These are phyloP conservation scores for Trametes cingulata DNA, from an alignment of 768 basidiomycete species.

Conservation along the genomic window DNA sequence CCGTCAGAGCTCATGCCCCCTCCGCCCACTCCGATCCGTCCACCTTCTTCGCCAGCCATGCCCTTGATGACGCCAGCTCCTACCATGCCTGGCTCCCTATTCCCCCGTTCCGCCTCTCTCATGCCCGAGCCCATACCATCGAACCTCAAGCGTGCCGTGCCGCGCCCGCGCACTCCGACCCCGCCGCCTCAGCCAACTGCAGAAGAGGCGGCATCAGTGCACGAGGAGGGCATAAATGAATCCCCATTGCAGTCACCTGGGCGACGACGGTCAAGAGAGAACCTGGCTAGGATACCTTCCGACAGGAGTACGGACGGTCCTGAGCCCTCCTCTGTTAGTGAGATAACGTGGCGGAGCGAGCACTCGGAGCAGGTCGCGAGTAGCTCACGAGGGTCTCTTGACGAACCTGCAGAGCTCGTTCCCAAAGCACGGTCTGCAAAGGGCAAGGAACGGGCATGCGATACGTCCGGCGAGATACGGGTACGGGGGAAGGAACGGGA, in stretches of 20 bases:
- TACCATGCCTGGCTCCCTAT: slow-evolving; percentile 81
- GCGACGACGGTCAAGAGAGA: background rate
- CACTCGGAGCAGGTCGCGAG: background rate
- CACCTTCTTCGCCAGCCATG: slow-evolving; percentile 11
- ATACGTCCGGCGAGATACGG: slow-evolving; percentile 47
- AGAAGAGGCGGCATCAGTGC: slow-evolving; percentile 12
- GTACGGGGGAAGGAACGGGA: slow-evolving; percentile 67
- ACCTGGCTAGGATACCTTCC: background rate
- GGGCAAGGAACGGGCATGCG: slow-evolving; percentile 35
- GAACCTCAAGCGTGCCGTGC: slow-evolving; percentile 32
- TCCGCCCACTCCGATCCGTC: slow-evolving; percentile 23
- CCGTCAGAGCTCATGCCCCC: slow-evolving; percentile 25
- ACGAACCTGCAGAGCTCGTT: slow-evolving; percentile 8
- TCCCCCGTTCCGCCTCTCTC: slow-evolving; percentile 70
- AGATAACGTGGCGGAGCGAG: background rate
- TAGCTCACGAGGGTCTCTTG: slow-evolving; percentile 2
- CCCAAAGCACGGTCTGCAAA: slow-evolving; percentile 20
- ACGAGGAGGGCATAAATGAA: background rate
- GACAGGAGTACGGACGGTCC: background rate
- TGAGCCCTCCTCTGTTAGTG: background rate
- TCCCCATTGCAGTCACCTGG: background rate
- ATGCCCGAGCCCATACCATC: slow-evolving; percentile 41
- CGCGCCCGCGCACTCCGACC: slow-evolving; percentile 6
- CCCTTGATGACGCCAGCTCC: slow-evolving; percentile 41
- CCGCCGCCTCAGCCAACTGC: slow-evolving; percentile 19